Evolutionary conservation across 805 yeast genomes (phyloP).

Genomic region (Candida adriatica): DNA sequence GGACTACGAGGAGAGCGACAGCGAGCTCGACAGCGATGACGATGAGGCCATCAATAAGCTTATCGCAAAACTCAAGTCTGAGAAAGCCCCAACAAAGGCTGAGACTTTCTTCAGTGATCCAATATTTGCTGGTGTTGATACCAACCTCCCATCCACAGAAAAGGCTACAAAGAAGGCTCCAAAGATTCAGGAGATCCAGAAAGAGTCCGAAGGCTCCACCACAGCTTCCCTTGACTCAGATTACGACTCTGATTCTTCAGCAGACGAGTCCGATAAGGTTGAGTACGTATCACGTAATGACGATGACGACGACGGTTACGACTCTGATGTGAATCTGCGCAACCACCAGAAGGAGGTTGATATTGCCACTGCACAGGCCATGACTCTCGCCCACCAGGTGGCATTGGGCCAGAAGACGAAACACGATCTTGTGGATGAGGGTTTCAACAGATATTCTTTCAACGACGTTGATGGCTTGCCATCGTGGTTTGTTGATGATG

Average conservation of each 20-base stretch:
- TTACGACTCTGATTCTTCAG: constrained; percentile 9
- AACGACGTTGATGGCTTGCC: constrained; percentile 89
- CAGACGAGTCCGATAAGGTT: constrained; percentile 30
- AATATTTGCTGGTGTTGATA: constrained; percentile 42
- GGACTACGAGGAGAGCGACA: constrained; percentile 32
- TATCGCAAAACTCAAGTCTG: constrained; percentile 48
- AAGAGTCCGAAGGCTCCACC: constrained; percentile 12
- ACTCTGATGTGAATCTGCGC: constrained; percentile 37
- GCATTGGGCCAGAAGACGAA: constrained; percentile 84
- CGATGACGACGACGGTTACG: constrained; percentile 43
- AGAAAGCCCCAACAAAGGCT: constrained; percentile 34
- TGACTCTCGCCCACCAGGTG: constrained; percentile 95
- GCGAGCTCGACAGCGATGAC: constrained; percentile 51
- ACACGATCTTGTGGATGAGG: constrained; percentile 85
- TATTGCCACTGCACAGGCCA: constrained; percentile 88
- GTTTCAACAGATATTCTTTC: constrained; percentile 86
- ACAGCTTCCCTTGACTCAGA: constrained; percentile 21
- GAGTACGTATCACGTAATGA: constrained; percentile 40
- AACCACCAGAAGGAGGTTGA: constrained; percentile 63
- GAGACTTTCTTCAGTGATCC: constrained; percentile 43
- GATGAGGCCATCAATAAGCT: constrained; percentile 61
- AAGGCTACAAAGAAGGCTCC: constrained; percentile 3
- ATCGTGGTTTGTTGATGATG: constrained; percentile 96
- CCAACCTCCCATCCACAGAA: too few relatives aligned
- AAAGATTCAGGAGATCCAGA: constrained; percentile 6